Evolutionary conservation across 2,329 filamentous ascomycete genomes (phyloP), one percentile per base, ranked within the genome.

Genomic region (Pezicula radicicola): DNA sequence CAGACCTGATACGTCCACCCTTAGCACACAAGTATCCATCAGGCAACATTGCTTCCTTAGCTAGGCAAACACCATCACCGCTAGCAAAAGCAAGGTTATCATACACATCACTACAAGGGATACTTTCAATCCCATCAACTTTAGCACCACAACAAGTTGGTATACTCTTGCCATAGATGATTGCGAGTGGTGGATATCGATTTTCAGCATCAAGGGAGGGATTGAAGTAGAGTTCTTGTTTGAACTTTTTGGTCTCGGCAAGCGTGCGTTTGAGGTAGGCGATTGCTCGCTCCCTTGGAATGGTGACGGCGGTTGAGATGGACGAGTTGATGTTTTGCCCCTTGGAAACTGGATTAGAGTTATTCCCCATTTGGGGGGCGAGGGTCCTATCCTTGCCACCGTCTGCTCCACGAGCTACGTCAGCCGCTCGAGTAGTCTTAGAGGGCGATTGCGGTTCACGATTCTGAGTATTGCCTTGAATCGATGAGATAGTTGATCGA

Each of bases 41-140:
- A 0, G 92, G 92, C 41, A 95, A 70, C 89, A 95, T 93, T 0
- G 91, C 88, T 55, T 93, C 89, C 47, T 83, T 83, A 0, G 92
- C 89, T 6, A 97, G 78, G 50, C 93, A 91, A 0, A 97, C 92
- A 0, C 92, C 93, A 66, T 97, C 92, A 2, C 92, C 91, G 19
- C 86, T 87, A 1, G 88, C 87, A 71, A 97, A 97, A 0, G 90
- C 81, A 2, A 97, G 76, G 60, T 95, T 87, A 58, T 96, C 91
- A 66, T 96, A 97, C 1, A 84, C 86, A 68, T 95, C 90, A 0
- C 83, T 75, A 55, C 84, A 83, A 46, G 84, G 80, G 59, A 97
- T 96, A 0, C 80, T 84, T 49, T 93, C 91, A 3, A 80, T 76
- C 2, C 83, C 83, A 13, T 80, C 73, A 0, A 97, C 90, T 42